These are phyloP conservation scores for Mycosphaerella arachidis DNA, from an alignment of 2,329 filamentous ascomycete species.

Conservation along the genomic window DNA sequence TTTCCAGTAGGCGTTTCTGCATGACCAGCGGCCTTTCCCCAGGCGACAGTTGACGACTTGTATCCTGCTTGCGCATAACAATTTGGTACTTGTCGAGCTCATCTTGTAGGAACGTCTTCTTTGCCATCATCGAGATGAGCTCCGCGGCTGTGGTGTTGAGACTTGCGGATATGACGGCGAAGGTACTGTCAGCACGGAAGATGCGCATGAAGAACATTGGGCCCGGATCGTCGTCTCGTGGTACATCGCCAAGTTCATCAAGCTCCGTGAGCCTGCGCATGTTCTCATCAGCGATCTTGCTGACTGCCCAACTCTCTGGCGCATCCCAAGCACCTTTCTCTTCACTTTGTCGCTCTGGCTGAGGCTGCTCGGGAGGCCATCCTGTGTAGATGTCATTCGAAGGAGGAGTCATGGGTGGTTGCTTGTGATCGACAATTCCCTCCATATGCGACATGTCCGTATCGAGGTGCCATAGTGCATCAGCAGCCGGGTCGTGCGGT, in stretches of 20 bases:
- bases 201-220: constrained; percentile 87
- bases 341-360: constrained; percentile 17
- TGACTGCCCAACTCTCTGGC: constrained; percentile 94
- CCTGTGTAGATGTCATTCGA: constrained; percentile 43
- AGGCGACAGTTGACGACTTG: constrained; percentile 73
- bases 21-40: constrained; percentile 81
- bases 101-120: constrained; percentile 89
- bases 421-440: constrained; percentile 67
- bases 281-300: constrained; percentile 63
- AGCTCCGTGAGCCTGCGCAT: constrained; percentile 55
- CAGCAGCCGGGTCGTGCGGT: constrained; percentile 24
- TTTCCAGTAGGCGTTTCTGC: constrained; percentile 84
- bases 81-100: constrained; percentile 93
- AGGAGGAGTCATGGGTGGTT: constrained; percentile 67
- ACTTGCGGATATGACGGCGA: constrained; percentile 81
- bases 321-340: constrained; percentile 72
- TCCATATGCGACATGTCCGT: constrained; percentile 88
- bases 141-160: constrained; percentile 82
- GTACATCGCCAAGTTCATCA: constrained; percentile 64
- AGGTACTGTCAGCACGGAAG: constrained; percentile 89
- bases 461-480: constrained; percentile 69
- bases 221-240: constrained; percentile 65
- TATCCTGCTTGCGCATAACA: constrained; percentile 86
- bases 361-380: constrained; percentile 42
- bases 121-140: constrained; percentile 82